Conservation (phyloP, 495 filamentous ascomycete genomes). For the Hypoxylon fragiforme region DNA sequence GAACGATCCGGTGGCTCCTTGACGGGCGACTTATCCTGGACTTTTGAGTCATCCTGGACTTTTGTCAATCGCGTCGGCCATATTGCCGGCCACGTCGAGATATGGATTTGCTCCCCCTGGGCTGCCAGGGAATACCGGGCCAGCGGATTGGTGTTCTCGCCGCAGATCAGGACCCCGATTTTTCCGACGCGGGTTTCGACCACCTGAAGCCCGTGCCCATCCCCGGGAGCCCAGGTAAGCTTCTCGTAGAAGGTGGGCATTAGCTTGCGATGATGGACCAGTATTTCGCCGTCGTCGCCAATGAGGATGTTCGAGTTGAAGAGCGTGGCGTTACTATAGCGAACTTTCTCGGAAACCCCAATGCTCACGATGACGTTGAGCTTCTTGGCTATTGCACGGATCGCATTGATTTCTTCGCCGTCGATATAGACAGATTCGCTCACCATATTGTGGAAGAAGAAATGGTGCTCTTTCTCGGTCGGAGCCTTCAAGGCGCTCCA, state of each 20-base stretch:
- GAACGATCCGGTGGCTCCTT: conserved; percentile 5
- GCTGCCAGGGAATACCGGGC: conserved; percentile 37
- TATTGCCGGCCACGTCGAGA: conserved; percentile 42
- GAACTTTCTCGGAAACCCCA: conserved; percentile 41
- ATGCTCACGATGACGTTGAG: conserved; percentile 37
- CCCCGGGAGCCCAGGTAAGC: conserved; percentile 41
- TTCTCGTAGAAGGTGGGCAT: conserved; percentile 47
- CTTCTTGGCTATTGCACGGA: conserved; percentile 31
- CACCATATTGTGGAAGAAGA: conserved; percentile 37
- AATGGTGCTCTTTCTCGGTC: conserved; percentile 40
- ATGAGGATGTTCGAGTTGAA: conserved; percentile 47
- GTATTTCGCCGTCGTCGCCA: conserved; percentile 32
- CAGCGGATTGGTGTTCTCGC: conserved; percentile 47
- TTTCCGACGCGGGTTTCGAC: conserved; percentile 31
- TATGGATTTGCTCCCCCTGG: conserved; percentile 36
- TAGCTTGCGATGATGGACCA: conserved; percentile 45
- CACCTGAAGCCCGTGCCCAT: conserved; percentile 39
- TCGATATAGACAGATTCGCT: conserved; percentile 39
- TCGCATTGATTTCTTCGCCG: conserved; percentile 39
- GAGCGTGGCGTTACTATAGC: conserved; percentile 37
- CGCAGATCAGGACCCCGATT: conserved; percentile 42
- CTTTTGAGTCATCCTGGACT: conserved; percentile 13
- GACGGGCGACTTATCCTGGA: not conserved
- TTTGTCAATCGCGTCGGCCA: conserved; percentile 41
- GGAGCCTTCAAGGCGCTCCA: conserved; percentile 42